These are phyloP conservation scores for Pythium coloratum DNA, from an alignment of 352 stramenopile species.

Conservation along the genomic window DNA sequence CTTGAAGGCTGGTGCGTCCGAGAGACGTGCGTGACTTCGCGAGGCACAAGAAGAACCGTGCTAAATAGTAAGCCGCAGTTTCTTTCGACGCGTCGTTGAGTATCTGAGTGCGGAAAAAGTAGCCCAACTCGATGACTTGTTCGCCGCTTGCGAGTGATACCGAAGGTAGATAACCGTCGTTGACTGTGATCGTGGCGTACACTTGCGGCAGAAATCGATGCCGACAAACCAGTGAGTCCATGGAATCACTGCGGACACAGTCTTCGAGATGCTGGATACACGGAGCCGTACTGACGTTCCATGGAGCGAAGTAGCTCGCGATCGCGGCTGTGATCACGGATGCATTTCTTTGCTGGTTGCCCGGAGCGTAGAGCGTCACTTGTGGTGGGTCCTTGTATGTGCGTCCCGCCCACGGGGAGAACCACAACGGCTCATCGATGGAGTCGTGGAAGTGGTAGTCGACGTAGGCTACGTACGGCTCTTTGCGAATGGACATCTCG, in stretches of 20 bases:
- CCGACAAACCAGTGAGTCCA: constrained; percentile 14
- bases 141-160: not conserved
- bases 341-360: not conserved
- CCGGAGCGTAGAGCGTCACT: constrained; percentile 9
- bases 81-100: not conserved
- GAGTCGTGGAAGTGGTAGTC: constrained; percentile 19
- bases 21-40: not conserved
- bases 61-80: not conserved
- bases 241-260: constrained; percentile 14
- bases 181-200: not conserved
- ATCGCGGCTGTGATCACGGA: not conserved
- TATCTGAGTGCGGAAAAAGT: not conserved
- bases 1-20: not conserved
- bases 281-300: constrained; percentile 3
- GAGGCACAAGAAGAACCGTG: constrained; percentile 12
- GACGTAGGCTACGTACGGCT: not conserved
- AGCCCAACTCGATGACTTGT: not conserved
- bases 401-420: not conserved
- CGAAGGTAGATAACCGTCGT: not conserved
- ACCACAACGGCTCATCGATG: not conserved
- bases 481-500: constrained; percentile 10
- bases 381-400: not conserved
- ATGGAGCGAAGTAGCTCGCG: not conserved
- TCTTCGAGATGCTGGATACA: constrained; percentile 6
- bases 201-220: constrained; percentile 15